Percentiles rank a stretch among this genome's conserved stretches.
phyloP scores from a whole-genome alignment of 1,139 yeast species.

The Kluyveromyces sp. region DNA sequence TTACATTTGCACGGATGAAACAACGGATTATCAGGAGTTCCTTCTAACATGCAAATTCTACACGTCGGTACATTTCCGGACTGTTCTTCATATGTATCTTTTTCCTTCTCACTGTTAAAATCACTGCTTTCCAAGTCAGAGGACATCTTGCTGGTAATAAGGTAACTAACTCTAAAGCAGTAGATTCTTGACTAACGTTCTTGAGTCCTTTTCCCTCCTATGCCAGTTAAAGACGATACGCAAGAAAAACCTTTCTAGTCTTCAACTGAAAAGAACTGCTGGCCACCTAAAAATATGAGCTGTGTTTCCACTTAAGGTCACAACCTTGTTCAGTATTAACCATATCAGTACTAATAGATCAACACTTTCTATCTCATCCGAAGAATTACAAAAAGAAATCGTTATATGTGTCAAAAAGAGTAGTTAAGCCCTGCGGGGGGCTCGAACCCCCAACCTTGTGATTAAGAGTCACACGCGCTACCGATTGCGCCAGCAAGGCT shows the following conservation, averaged over 20 bases:
- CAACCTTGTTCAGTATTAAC: no score
- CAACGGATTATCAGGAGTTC: slow-evolving; percentile 69
- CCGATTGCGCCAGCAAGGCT: slow-evolving; percentile 44
- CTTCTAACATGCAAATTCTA: slow-evolving; percentile 92
- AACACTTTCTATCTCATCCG: no score
- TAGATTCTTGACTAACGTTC: no score
- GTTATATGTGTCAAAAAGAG: slow-evolving; percentile 2
- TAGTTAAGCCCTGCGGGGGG: slow-evolving; percentile 24
- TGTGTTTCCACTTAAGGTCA: no score
- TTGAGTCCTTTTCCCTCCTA: no score
- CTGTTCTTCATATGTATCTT: not conserved
- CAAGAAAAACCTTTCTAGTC: no score
- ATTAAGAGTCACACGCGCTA: slow-evolving; percentile 34
- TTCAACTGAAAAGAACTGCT: no score
- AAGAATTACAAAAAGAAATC: not conserved
- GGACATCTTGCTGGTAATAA: not conserved
- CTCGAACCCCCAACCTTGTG: slow-evolving; percentile 27
- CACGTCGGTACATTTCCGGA: slow-evolving; percentile 48
- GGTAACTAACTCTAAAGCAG: no score
- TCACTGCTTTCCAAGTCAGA: not conserved
- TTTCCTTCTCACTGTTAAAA: not conserved
- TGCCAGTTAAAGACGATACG: no score
- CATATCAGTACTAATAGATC: no score
- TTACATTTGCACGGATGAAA: slow-evolving; percentile 90
- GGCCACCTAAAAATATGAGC: no score